Conservation (phyloP, 208 protist species). For the Leishmania mexicana region DNA sequence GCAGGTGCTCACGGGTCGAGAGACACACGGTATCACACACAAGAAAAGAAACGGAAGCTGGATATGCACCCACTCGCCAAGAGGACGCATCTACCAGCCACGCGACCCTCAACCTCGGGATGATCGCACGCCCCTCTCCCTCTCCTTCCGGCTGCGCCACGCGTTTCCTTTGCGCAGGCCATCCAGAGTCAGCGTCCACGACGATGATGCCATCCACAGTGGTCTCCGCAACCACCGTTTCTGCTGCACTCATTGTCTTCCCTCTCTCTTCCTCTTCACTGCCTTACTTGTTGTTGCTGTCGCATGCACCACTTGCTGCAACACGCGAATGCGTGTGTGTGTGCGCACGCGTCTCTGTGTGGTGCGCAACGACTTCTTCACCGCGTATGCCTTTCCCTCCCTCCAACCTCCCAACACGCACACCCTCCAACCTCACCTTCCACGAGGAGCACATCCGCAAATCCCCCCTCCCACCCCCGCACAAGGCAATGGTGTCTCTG, state of each 20-base stretch:
- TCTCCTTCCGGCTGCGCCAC: background rate
- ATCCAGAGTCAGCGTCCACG: background rate
- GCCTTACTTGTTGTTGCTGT: background rate
- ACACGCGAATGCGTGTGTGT: background rate
- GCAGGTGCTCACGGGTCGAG: background rate
- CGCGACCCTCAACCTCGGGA: background rate
- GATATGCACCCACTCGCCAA: background rate
- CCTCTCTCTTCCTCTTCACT: background rate
- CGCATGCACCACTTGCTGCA: background rate
- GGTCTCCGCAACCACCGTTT: background rate
- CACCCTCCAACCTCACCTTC: background rate
- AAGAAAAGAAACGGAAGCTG: background rate
- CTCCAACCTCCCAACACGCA: background rate
- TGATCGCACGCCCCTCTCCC: background rate
- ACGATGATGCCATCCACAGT: background rate
- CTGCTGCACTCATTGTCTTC: background rate
- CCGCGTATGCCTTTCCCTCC: background rate
- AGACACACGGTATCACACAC: background rate
- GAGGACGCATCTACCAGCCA: background rate
- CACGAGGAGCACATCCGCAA: slow-evolving; percentile 11
- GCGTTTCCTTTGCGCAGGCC: background rate
- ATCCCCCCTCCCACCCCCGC: background rate
- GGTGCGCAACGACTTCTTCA: background rate
- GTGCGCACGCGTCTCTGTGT: background rate
- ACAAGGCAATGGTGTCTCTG: slow-evolving; percentile 70